Conservation (phyloP, 352 stramenopile genomes). For the Phytopythium mirpurense region DNA sequence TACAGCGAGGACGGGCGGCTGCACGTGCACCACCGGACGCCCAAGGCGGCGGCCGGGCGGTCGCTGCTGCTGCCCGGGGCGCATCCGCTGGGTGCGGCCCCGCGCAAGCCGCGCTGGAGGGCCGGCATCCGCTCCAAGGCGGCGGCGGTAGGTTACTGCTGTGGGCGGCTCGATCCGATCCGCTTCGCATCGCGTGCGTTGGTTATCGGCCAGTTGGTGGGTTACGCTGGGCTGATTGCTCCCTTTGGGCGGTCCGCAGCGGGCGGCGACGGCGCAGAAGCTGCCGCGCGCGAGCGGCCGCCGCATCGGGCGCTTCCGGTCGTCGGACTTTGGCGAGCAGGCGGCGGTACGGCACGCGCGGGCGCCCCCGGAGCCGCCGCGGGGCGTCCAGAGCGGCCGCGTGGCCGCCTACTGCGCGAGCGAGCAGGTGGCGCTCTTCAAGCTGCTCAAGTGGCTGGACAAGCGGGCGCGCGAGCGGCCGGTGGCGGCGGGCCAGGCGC, state of each 20-base stretch:
- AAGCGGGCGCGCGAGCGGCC: slow-evolving; percentile 15
- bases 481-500: slow-evolving; percentile 5
- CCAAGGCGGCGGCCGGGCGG: slow-evolving; percentile 11
- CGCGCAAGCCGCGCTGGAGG: slow-evolving; percentile 32
- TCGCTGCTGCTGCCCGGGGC: slow-evolving; percentile 9
- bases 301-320: slow-evolving; percentile 13
- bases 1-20: slow-evolving; percentile 5
- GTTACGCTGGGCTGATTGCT: background rate
- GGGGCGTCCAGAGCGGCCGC: slow-evolving; percentile 33
- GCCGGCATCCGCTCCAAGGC: slow-evolving; percentile 30
- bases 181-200: too few species aligned
- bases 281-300: slow-evolving; percentile 16
- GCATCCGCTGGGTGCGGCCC: slow-evolving; percentile 13
- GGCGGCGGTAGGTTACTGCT: slow-evolving; percentile 8
- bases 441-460: slow-evolving; percentile 68
- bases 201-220: background rate
- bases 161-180: too few species aligned
- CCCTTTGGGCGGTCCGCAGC: too few species aligned
- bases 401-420: slow-evolving; percentile 68
- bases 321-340: slow-evolving; percentile 37
- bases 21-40: slow-evolving; percentile 9
- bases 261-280: background rate
- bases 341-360: slow-evolving; percentile 25
- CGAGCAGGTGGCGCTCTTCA: slow-evolving; percentile 65
- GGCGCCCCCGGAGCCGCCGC: slow-evolving; percentile 29